Base-by-base conservation (phyloP, 2,329 filamentous ascomycete genomes). In the Fusarium mundagurra region DNA sequence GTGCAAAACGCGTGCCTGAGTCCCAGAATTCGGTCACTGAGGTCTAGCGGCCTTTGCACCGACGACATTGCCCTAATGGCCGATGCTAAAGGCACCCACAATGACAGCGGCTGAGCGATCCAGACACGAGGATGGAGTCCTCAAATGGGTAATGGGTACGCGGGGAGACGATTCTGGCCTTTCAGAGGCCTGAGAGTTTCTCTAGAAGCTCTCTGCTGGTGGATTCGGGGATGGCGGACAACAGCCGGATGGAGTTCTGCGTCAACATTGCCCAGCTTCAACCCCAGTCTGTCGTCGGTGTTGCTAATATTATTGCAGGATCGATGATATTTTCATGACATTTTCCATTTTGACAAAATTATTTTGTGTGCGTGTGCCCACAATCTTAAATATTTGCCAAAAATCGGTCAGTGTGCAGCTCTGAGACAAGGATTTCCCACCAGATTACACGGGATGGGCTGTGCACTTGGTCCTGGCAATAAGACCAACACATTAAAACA, bases 1-100 rank as follows among this genome's bases (percentile, higher is more conserved):
- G 66, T 68, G 61, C 71, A 65, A 71, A 75, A 77, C 68, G 71
- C 70, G 77, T 79, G 77, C 75, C 76, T 73, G 69, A 63, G 77
- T 78, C 78, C 78, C 78, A 80, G 75, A 72, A 74, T 67, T 77
- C 69, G 67, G 77, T 78, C 71, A 79, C 78, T 75, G 75, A 79
- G 76, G 75, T 78, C 76, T 79, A 79, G 78, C 75, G 77, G 77
- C 78, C 77, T 63, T 77, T 62, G 53, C 74, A 71, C 74, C 71
- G 72, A 68, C 67, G 53, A 75, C 73, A 76, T 55, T 75, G 71
- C 77, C 73, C 78, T 80, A 77, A 80, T 77, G 33, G 50, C n/a
- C 17, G 29, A 51, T 48, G 45, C 45, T 31, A 48, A 48, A 6
- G 51, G 76, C 77, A 79, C 72, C 72, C 75, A 76, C 76, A 72